These are phyloP conservation scores for Diddensiella santjacobensis DNA, from an alignment of 805 yeast genomes.

Conservation along the genomic window DNA sequence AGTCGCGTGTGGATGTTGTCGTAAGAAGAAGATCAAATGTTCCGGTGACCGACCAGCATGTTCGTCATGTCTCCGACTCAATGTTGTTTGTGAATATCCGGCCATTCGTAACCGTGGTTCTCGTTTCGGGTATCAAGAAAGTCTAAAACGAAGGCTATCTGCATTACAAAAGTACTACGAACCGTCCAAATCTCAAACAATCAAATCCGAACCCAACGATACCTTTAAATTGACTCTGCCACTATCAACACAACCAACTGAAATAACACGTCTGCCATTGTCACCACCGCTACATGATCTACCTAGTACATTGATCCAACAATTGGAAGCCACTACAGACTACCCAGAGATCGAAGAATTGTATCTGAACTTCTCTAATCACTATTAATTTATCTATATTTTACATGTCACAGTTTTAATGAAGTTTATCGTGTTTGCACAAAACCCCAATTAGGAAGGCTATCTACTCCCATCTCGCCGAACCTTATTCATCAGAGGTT, in stretches of 20 bases:
- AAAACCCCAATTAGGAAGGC: too few species aligned
- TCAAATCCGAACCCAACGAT: background rate
- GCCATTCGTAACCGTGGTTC: conserved; percentile 36
- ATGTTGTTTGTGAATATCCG: conserved; percentile 35
- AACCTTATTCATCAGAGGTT: too few species aligned
- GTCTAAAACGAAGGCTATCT: conserved; percentile 26
- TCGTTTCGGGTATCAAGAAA: conserved; percentile 33
- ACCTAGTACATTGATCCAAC: background rate
- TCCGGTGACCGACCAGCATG: conserved; percentile 38
- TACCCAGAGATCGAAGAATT: conserved; percentile 2
- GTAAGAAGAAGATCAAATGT: conserved; percentile 37
- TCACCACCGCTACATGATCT: background rate
- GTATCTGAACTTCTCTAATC: background rate
- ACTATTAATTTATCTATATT: background rate
- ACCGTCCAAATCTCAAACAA: background rate
- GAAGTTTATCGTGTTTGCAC: background rate
- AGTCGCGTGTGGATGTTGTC: conserved; percentile 35
- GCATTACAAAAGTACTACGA: conserved; percentile 19
- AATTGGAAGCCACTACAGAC: background rate
- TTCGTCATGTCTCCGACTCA: conserved; percentile 32
- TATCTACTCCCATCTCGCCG: too few species aligned
- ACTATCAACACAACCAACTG: background rate
- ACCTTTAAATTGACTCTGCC: background rate
- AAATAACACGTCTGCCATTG: background rate
- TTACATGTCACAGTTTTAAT: background rate